Base-by-base conservation (phyloP, 805 yeast genomes). In the Lachancea dasiensis region DNA sequence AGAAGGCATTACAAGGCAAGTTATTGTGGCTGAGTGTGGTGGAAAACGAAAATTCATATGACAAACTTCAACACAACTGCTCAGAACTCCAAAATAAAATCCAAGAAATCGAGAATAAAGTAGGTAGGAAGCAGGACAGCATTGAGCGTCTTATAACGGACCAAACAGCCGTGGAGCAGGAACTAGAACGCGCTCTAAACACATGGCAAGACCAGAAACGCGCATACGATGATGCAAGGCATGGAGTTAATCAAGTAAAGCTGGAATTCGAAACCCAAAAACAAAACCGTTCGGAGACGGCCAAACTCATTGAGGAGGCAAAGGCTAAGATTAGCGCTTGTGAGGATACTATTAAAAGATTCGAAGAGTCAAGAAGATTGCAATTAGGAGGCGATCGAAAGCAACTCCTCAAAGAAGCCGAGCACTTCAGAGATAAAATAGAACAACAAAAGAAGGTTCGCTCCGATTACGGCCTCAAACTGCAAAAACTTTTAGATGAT, bases 11-110 rank as follows among this genome's bases (percentile, higher is more conserved):
- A 3, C 67, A 70, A 31, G 80, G 77, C 10, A 74, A 72, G 46
- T 60, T 67, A 19, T 48, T 68, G 16, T 75, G 79, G 77, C 52
- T 72, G 33, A 70, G 70, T 40, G 65, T 56, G 5, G 51, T 50
- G 9, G 38, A 40, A 11, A 48, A 51, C 26, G 39, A 38, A 6
- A 27, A 41, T n/a, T 46, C 58, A 11, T 40, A 49, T 11, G 31
- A 52, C 3, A 43, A 43, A 9, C 32, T 53, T 11, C 24, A 41
- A 10, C 11, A 38, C n/a, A 51, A 50, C 7, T 45, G 54, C 3
- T 25, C 28, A 9, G 27, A 34, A 1, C 37, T 40, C 16, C 44
- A 55, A 18, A 33, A 41, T 4, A 54, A 54, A 29, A 44, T 59
- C 11, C 34, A 36, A 8, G 44, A 43, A 3, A 25, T 45, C 5